Conservation (phyloP, 1,139 yeast genomes). For the Diutina ranongensis region DNA sequence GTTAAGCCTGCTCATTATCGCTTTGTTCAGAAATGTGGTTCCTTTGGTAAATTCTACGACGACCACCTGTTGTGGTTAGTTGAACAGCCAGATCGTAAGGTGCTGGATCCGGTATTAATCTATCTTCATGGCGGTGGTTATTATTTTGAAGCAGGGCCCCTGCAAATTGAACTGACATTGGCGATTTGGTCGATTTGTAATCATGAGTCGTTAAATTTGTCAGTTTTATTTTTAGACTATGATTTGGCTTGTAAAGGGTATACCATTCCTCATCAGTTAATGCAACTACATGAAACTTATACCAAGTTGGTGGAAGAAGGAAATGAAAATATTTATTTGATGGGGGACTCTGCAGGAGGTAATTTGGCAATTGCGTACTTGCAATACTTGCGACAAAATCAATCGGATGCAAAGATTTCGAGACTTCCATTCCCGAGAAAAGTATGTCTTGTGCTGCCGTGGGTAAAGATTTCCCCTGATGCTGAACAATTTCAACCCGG, state of each 20-base stretch:
- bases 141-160: slow-evolving; percentile 22
- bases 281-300: slow-evolving; percentile 24
- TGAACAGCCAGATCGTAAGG: slow-evolving; percentile 17
- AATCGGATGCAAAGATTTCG: neutral
- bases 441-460: slow-evolving; percentile 27
- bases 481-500: slow-evolving; percentile 15
- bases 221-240: slow-evolving; percentile 29
- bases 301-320: slow-evolving; percentile 11
- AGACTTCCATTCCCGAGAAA: slow-evolving; percentile 15
- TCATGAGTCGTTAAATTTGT: slow-evolving; percentile 14
- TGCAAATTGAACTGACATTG: slow-evolving; percentile 22
- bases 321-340: neutral
- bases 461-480: slow-evolving; percentile 22
- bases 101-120: slow-evolving; percentile 26
- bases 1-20: slow-evolving; percentile 9
- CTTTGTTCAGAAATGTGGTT: slow-evolving; percentile 12
- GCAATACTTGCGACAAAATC: slow-evolving; percentile 11
- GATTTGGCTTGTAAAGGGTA: slow-evolving; percentile 23
- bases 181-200: slow-evolving; percentile 20
- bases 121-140: slow-evolving; percentile 36
- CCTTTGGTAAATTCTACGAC: slow-evolving; percentile 25
- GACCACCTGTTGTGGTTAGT: slow-evolving; percentile 27
- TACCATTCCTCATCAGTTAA: slow-evolving; percentile 24
- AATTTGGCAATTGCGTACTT: slow-evolving; percentile 21
- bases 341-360: slow-evolving; percentile 37